Base-by-base conservation (phyloP, 257 asterid genomes). In the Leptodermis oblonga region DNA sequence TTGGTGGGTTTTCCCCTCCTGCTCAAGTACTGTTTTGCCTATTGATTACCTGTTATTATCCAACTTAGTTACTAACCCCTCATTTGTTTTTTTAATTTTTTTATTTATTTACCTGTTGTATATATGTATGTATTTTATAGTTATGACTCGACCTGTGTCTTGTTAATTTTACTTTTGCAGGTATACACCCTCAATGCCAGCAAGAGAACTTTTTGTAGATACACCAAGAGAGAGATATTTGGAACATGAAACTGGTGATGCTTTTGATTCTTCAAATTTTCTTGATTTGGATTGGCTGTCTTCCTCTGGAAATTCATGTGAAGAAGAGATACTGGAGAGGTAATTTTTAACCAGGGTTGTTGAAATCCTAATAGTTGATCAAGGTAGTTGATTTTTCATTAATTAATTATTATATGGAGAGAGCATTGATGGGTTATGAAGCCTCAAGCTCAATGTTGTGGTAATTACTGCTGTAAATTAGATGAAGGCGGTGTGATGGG, bases 271-370 rank as follows among this genome's bases (percentile, higher is more conserved):
- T 77, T 92, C 98, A 66, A 92, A 92, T 79, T 92, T 92, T 78
- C 90, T 92, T 61, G 96, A 92, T 85, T 78, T 92, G 67, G 98
- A 90, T 80, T 88, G 97, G 98, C 84, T 92, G 59, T 92, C 98
- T 69, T 92, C 98, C 48, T 85, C 96, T 67, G 96, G 92, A 77
- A 90, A 88, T 83, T 92, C 97, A 56, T 90, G 95, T 31, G 97
- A 92, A 73, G 97, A 89, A 80, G 96, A 90, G 84, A 74, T 83
- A 67, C 77, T 92, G 66, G 96, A 90, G 72, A 92, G 98, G 98
- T 92, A 84, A 72, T 69, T 70, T 54, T 72, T 69, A 59, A 65
- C 70, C 3, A 66, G 23, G n/a, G 34, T 34, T 52, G 59, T 42
- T 26, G 31, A 65, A 25, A 20, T 20, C 22, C 55, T 31, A 51